These are phyloP conservation scores for Nepenthes gracilis DNA, from an alignment of 148 eudicot genomes.

Conservation along the genomic window DNA sequence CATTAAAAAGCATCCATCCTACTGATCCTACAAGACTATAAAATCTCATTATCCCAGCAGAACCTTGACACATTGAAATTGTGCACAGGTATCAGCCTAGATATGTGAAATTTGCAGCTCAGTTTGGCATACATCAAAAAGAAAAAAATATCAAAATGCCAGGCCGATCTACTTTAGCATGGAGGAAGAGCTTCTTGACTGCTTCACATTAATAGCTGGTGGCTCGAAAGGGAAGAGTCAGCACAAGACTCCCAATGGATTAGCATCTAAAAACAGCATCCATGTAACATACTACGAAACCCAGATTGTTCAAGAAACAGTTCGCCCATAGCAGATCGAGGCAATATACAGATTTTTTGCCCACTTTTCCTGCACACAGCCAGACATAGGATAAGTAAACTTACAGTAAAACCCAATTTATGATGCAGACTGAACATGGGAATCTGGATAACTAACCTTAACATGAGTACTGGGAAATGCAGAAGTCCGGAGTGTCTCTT, in stretches of 20 bases:
- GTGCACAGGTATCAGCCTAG: too few species aligned
- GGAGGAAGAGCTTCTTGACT: too few species aligned
- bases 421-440: background rate
- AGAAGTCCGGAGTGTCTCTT: constrained; percentile 12
- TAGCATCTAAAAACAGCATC: background rate
- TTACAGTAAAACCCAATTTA: background rate
- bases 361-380: constrained; percentile 3
- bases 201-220: background rate
- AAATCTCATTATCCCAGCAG: too few species aligned
- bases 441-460: constrained; percentile 3
- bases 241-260: background rate
- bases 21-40: too few species aligned
- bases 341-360: constrained; percentile 2
- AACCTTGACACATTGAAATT: too few species aligned
- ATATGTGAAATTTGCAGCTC: too few species aligned
- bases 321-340: constrained; percentile 1
- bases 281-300: background rate
- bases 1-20: too few species aligned
- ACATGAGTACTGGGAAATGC: constrained; percentile 15
- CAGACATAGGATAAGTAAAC: background rate
- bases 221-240: background rate
- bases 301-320: background rate
- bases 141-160: too few species aligned
- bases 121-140: too few species aligned
- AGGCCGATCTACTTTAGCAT: too few species aligned